A percentile compares a stretch with the other conserved stretches of the same genome.
Conservation (phyloP, 169 alveolate species). For the Cryptosporidium sp. region DNA sequence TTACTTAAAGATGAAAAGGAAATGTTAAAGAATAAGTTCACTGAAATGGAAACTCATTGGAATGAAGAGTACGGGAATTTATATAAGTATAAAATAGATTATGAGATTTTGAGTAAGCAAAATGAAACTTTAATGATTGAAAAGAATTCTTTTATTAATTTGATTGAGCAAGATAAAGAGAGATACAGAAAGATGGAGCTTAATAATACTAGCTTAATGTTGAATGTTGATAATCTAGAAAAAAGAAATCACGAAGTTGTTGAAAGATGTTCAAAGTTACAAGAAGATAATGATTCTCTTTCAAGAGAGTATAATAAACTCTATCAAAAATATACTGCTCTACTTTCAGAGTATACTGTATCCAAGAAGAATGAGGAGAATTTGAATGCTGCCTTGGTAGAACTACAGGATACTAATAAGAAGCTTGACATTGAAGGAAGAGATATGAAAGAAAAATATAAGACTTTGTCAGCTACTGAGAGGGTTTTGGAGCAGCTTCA, state of each 20-base stretch:
- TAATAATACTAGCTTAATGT: conserved; percentile 20
- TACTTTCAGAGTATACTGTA: conserved; percentile 40
- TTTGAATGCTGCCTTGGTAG: conserved; percentile 43
- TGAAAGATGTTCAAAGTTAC: conserved; percentile 40
- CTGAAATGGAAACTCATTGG: conserved; percentile 65
- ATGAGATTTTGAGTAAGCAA: conserved; percentile 34
- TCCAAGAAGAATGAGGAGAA: conserved; percentile 49
- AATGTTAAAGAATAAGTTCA: conserved; percentile 24
- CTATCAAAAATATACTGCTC: conserved; percentile 52
- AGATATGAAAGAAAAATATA: conserved; percentile 31
- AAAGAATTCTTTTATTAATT: conserved; percentile 24
- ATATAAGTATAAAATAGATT: conserved; percentile 56
- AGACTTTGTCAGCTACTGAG: conserved; percentile 41
- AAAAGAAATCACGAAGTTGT: conserved; percentile 60
- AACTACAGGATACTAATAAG: conserved; percentile 34
- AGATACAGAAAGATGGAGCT: conserved; percentile 65
- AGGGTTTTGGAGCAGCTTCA: conserved; percentile 47
- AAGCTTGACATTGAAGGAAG: conserved; percentile 7
- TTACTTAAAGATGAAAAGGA: conserved; percentile 40
- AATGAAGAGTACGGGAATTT: conserved; percentile 40
- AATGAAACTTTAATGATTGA: conserved; percentile 44
- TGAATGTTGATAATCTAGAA: conserved; percentile 51
- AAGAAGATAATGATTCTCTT: conserved; percentile 52
- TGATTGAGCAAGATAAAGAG: conserved; percentile 54
- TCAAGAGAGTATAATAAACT: conserved; percentile 68